Evolutionary conservation across 139 green algal genomes (phyloP).

Genomic region (Spirogloea muscicola): DNA sequence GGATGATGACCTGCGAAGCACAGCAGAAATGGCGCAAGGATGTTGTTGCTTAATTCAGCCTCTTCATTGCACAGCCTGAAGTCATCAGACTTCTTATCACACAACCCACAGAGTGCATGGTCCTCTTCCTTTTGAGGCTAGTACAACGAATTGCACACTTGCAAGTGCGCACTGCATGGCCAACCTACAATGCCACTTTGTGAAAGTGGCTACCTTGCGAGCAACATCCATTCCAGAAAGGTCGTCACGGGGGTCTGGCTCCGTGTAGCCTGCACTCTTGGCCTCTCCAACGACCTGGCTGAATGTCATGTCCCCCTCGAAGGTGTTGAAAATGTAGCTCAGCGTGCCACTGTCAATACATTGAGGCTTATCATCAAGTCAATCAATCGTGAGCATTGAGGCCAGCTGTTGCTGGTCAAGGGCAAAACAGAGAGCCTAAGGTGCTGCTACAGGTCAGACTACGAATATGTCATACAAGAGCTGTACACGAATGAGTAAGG

Average conservation of each 20-base stretch:
- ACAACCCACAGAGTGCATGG: neutral
- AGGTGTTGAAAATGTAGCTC: conserved; percentile 98
- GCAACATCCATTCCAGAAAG: conserved; percentile 88
- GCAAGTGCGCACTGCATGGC: conserved; percentile 1
- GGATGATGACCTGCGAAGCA: conserved; percentile 62
- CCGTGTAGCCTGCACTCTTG: conserved; percentile 84
- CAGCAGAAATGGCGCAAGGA: neutral
- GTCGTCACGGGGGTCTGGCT: conserved; percentile 93
- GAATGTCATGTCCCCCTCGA: conserved; percentile 63
- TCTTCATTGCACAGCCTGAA: conserved; percentile 7
- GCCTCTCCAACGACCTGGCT: conserved; percentile 77
- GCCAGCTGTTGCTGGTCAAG: neutral
- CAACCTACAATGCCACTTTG: neutral
- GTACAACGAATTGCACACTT: conserved; percentile 24
- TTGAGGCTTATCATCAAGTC: neutral
- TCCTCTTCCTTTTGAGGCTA: neutral
- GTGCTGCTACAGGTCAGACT: neutral
- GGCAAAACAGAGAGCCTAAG: neutral
- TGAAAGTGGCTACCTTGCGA: conserved; percentile 67
- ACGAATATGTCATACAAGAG: neutral
- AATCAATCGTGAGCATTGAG: neutral
- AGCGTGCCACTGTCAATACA: conserved; percentile 68
- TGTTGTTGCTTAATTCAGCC: neutral
- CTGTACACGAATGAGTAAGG: neutral
- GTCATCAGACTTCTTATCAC: neutral